Conservation (phyloP, 441 rosid genomes). For the Erodium texanum region DNA sequence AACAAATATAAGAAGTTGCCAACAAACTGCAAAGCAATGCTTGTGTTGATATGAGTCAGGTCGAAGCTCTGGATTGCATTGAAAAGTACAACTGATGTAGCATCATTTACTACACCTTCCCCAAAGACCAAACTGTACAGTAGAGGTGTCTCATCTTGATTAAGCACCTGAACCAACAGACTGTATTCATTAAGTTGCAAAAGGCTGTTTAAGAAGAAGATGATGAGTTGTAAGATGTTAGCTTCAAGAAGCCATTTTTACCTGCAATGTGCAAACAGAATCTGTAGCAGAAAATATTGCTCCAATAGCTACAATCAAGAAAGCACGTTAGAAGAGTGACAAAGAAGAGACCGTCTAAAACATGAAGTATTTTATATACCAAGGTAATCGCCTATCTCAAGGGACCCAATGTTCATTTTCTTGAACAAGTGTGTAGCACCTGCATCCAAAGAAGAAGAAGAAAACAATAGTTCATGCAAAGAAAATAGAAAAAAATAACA, state of each 20-base stretch:
- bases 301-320: conserved; percentile 58
- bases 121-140: conserved; percentile 93
- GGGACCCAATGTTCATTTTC: conserved; percentile 38
- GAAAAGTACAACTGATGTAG: conserved; percentile 92
- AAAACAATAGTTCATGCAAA: neutral
- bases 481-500: neutral
- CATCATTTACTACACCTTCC: conserved; percentile 95
- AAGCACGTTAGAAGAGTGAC: neutral
- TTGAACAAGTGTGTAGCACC: conserved; percentile 46
- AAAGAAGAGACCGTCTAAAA: neutral
- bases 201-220: neutral
- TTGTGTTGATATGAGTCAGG: conserved; percentile 43
- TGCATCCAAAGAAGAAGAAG: conserved; percentile 28
- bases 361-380: conserved; percentile 27
- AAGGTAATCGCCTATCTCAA: conserved; percentile 55
- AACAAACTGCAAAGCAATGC: conserved; percentile 48
- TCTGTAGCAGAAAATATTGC: conserved; percentile 94
- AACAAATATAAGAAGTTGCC: conserved; percentile 74
- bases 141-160: conserved; percentile 90
- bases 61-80: conserved; percentile 93
- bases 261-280: conserved; percentile 96
- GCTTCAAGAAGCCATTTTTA: conserved; percentile 18
- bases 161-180: conserved; percentile 50
- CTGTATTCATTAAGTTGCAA: neutral
- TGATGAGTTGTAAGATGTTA: neutral